These are phyloP conservation scores for Nematocida major DNA, from an alignment of 371 early-diverging fungal genomes.

Conservation along the genomic window DNA sequence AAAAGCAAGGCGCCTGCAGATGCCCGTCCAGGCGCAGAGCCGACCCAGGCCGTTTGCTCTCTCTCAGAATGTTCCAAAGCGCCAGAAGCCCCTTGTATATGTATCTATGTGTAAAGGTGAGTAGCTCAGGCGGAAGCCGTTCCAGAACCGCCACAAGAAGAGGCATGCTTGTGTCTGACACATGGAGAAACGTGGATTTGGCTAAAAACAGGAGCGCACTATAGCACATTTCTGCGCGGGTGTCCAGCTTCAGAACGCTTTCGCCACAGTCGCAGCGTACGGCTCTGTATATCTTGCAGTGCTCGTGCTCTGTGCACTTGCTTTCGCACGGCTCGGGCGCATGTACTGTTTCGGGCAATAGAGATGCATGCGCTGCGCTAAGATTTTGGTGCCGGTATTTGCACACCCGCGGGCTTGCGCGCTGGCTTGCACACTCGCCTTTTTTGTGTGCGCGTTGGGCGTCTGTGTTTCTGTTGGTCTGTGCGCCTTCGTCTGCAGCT, in stretches of 20 bases:
- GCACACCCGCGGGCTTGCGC: background rate
- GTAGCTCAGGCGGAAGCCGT: background rate
- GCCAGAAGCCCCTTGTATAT: background rate
- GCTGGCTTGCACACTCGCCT: background rate
- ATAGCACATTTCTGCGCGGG: background rate
- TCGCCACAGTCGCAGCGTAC: background rate
- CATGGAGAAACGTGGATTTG: background rate
- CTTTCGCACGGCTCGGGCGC: background rate
- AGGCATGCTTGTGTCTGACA: background rate
- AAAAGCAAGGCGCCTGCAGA: background rate
- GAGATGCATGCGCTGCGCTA: background rate
- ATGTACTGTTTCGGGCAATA: background rate
- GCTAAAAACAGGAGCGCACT: slow-evolving; percentile 9
- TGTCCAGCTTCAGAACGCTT: background rate
- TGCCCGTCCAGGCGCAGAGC: background rate
- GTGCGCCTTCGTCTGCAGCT: too few species aligned
- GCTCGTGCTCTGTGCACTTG: background rate
- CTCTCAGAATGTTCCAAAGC: slow-evolving; percentile 7
- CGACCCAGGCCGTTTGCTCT: background rate
- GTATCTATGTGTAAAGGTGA: background rate
- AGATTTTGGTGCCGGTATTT: too few species aligned
- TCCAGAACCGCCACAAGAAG: background rate
- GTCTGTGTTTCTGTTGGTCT: background rate
- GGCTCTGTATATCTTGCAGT: background rate
- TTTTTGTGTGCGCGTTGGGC: background rate